A percentile compares a stretch with the other conserved stretches of the same genome.
Conservation (phyloP, 1,284 basidiomycete genomes). For the Lentinula novae-zelandiae region DNA sequence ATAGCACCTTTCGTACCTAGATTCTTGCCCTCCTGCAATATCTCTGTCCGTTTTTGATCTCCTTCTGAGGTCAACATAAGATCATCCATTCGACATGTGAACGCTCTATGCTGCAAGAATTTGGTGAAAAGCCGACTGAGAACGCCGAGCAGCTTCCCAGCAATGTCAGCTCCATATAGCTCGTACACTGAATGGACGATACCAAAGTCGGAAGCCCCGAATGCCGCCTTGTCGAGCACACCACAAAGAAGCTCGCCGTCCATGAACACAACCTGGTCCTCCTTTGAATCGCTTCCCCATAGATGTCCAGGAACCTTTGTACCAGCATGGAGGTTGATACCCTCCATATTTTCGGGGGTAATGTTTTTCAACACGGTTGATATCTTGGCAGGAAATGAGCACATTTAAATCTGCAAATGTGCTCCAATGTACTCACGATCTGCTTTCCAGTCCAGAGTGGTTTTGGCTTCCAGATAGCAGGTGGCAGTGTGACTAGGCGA, state of each 20-base stretch:
- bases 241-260: constrained; percentile 93
- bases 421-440: constrained; percentile 58
- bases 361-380: constrained; percentile 92
- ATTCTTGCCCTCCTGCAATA: constrained; percentile 68
- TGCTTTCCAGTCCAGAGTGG: constrained; percentile 99
- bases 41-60: constrained; percentile 65
- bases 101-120: constrained; percentile 94
- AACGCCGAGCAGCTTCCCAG: constrained; percentile 90
- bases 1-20: constrained; percentile 87
- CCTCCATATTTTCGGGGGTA: constrained; percentile 78
- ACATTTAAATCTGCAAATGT: background rate
- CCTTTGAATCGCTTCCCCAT: constrained; percentile 79
- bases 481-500: constrained; percentile 81
- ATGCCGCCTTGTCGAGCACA: constrained; percentile 96
- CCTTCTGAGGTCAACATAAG: constrained; percentile 85
- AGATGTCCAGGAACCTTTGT: constrained; percentile 84
- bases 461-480: constrained; percentile 88
- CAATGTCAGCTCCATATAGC: constrained; percentile 89
- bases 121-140: constrained; percentile 95
- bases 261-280: constrained; percentile 88
- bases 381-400: constrained; percentile 49
- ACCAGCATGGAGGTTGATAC: constrained; percentile 84
- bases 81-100: constrained; percentile 99
- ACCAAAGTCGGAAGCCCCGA: constrained; percentile 95
- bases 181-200: constrained; percentile 99